Evolutionary conservation across 2,329 filamentous ascomycete genomes (phyloP).

Genomic region (Aspergillus fischeri): DNA sequence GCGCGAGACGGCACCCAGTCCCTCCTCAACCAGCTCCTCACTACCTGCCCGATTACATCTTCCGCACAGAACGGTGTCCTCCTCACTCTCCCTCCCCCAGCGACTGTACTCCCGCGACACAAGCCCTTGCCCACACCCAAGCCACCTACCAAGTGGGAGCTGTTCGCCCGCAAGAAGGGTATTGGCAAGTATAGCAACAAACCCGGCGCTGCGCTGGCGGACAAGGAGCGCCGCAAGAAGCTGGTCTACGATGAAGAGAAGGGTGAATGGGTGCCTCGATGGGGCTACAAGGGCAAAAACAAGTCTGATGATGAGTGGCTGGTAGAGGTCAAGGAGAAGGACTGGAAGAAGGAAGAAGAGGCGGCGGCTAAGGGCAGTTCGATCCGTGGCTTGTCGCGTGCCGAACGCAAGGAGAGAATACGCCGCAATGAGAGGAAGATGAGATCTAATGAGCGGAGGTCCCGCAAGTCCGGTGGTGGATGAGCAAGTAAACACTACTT

Average conservation of each 20-base stretch:
- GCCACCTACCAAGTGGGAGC: slow-evolving; percentile 88
- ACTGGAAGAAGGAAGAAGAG: slow-evolving; percentile 64
- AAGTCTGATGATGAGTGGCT: slow-evolving; percentile 81
- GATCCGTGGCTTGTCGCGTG: slow-evolving; percentile 61
- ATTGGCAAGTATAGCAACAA: slow-evolving; percentile 77
- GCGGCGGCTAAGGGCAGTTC: slow-evolving; percentile 55
- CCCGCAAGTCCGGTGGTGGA: slow-evolving; percentile 28
- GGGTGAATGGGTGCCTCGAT: slow-evolving; percentile 87
- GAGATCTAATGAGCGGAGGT: slow-evolving; percentile 61
- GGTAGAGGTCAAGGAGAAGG: slow-evolving; percentile 81
- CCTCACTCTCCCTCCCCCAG: slow-evolving; percentile 67
- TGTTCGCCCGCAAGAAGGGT: slow-evolving; percentile 94
- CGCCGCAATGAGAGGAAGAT: slow-evolving; percentile 60
- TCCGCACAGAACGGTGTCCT: slow-evolving; percentile 64
- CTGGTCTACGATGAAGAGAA: slow-evolving; percentile 77
- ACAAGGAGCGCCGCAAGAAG: slow-evolving; percentile 62
- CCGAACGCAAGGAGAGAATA: slow-evolving; percentile 66
- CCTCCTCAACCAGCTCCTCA: slow-evolving; percentile 90
- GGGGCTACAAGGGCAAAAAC: slow-evolving; percentile 90
- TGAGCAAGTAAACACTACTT: slow-evolving; percentile 13
- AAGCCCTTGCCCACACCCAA: slow-evolving; percentile 83
- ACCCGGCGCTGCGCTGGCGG: slow-evolving; percentile 54
- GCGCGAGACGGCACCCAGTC: slow-evolving; percentile 89
- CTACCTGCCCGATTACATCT: slow-evolving; percentile 74
- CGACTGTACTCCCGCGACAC: slow-evolving; percentile 76